These are phyloP conservation scores for Umbelopsis ramanniana DNA, from an alignment of 192 early-diverging fungal species.

Conservation along the genomic window DNA sequence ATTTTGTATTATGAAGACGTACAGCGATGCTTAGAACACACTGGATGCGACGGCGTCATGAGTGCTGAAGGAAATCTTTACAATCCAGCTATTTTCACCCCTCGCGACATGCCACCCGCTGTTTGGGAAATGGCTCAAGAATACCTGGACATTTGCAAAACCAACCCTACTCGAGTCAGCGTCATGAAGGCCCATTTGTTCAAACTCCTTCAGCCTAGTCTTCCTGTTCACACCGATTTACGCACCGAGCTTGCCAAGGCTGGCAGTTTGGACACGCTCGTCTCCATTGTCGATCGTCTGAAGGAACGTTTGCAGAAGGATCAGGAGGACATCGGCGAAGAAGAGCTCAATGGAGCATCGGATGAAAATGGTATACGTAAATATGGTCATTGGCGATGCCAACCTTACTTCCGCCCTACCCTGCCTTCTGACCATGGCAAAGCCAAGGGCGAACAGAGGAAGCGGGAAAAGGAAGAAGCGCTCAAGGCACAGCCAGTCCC, in stretches of 20 bases:
- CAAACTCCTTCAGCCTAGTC: conserved; percentile 82
- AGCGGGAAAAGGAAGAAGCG: conserved; percentile 21
- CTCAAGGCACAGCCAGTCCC: background rate
- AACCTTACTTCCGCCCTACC: conserved; percentile 60
- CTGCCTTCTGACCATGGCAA: conserved; percentile 33
- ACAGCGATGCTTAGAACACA: conserved; percentile 78
- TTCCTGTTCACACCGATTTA: conserved; percentile 80
- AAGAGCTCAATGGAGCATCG: conserved; percentile 37
- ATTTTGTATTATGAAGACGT: conserved; percentile 93
- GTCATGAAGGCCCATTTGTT: conserved; percentile 90
- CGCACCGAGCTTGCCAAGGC: conserved; percentile 71
- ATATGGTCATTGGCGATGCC: conserved; percentile 66
- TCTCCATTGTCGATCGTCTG: conserved; percentile 58
- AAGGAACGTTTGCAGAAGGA: conserved; percentile 55
- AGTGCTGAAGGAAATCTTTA: conserved; percentile 84
- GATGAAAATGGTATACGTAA: conserved; percentile 46
- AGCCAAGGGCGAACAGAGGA: conserved; percentile 24
- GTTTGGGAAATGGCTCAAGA: conserved; percentile 84
- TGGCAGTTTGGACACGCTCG: conserved; percentile 61
- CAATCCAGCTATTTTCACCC: conserved; percentile 88
- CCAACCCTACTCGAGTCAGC: conserved; percentile 61
- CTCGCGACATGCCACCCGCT: conserved; percentile 56
- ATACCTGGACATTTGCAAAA: conserved; percentile 85
- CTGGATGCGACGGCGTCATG: conserved; percentile 95
- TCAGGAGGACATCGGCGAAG: conserved; percentile 29